These are phyloP conservation scores for Nitzschia sp. DNA, from an alignment of 108 stramenopile species.

Conservation along the genomic window DNA sequence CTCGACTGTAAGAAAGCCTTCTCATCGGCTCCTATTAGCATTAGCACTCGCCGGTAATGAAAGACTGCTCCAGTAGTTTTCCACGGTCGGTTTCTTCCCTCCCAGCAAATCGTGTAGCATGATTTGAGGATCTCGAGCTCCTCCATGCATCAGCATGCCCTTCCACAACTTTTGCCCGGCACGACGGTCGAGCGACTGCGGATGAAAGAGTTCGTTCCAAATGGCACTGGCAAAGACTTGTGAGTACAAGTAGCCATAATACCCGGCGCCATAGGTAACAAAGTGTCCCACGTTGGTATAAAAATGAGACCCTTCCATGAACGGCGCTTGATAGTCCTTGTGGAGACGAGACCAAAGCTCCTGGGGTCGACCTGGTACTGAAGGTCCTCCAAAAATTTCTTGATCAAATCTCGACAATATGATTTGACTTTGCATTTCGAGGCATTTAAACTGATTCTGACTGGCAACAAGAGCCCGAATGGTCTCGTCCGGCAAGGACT, in stretches of 20 bases:
- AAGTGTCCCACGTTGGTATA: constrained; percentile 84
- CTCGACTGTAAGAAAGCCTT: too few relatives aligned
- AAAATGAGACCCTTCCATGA: constrained; percentile 80
- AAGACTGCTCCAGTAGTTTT: constrained; percentile 14
- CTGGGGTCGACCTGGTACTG: constrained; percentile 16
- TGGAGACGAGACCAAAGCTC: constrained; percentile 67
- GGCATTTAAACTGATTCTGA: constrained; percentile 58
- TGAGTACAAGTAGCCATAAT: constrained; percentile 86
- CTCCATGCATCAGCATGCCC: constrained; percentile 79
- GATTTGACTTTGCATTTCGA: constrained; percentile 84
- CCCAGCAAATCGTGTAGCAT: constrained; percentile 76
- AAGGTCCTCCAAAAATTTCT: constrained; percentile 60
- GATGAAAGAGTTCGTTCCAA: constrained; percentile 58
- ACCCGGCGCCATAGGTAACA: constrained; percentile 86
- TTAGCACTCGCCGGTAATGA: too few relatives aligned
- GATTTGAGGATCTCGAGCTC: constrained; percentile 70
- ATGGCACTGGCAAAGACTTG: constrained; percentile 84
- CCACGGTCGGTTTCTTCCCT: constrained; percentile 40
- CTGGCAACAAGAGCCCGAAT: constrained; percentile 54
- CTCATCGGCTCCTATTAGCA: too few relatives aligned
- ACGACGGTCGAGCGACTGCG: constrained; percentile 19
- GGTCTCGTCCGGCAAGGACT: constrained; percentile 54
- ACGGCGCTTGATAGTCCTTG: constrained; percentile 54
- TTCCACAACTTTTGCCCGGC: constrained; percentile 76
- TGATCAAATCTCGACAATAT: constrained; percentile 83